Base-by-base conservation (phyloP, 176 grass and related monocot genomes). In the Oryza punctata region DNA sequence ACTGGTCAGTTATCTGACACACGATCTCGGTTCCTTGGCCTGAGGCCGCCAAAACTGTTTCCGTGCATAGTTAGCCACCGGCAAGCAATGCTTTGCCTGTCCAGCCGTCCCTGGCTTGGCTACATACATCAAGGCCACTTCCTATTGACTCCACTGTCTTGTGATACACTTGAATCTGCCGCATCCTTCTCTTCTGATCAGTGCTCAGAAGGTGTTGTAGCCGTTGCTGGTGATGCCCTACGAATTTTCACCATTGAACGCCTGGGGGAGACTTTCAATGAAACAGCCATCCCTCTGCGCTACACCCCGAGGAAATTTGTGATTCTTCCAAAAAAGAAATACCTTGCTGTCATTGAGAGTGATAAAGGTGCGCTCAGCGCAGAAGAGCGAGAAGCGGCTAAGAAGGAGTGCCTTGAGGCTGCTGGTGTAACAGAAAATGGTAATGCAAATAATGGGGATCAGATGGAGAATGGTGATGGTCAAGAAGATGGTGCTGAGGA, bases 91-190 rank as follows among this genome's bases (percentile, higher is more conserved):
- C 93, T 99, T 89, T 96, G 91, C 78, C 86, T 99, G 74, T 99
- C 96, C 30, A 99, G 96, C 71, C 93, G 93, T 52, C 93, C 93
- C 35, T 99, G 91, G 96, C 91, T 96, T 12, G 93, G 96, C 43
- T 99, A 99, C 70, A 99, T 99, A 87, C 93, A 99, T 88, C 93
- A 96, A 82, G 96, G 96, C 0, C 96, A 95, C 75, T 99, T 99
- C 76, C 94, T 99, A 77, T 72, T 99, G 52, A 99, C 96, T 69
- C 96, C 96, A 43, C 52, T 99, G 32, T 99, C 96, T 21, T 99
- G 94, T 2, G 96, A 99, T 63, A 96, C 93, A 13, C 93, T 99
- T 11, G 96, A 99, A 84, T 99, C 94, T 88, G 96, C 96, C 10
- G 91, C 93, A 3, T 94, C 93, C 1, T 99, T 99, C 86, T 90